A percentile compares a stretch with the other conserved stretches of the same genome.
phyloP scores from a whole-genome alignment of 768 basidiomycete genomes.

The Suillus placidus region DNA sequence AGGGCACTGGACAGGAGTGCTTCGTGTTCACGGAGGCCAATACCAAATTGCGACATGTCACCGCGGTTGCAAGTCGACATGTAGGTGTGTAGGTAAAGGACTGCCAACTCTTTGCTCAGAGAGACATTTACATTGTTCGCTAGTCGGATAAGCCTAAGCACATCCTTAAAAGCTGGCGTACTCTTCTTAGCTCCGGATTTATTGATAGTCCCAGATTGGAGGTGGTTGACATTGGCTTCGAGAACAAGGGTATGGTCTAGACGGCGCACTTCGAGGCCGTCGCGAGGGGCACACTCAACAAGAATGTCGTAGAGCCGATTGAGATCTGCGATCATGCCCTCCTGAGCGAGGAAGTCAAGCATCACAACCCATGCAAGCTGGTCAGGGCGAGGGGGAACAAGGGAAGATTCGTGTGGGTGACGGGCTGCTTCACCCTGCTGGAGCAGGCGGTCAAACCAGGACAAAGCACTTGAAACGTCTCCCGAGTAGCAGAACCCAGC shows the following conservation, averaged over 20 bases:
- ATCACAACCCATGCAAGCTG: conserved; percentile 58
- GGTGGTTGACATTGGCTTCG: conserved; percentile 40
- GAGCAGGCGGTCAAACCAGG: conserved; percentile 74
- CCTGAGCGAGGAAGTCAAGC: conserved; percentile 54
- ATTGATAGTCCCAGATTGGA: conserved; percentile 26
- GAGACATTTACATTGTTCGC: background rate
- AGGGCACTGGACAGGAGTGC: conserved; percentile 43
- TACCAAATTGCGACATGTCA: conserved; percentile 27
- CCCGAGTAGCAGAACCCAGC: conserved; percentile 58
- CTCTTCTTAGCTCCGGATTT: conserved; percentile 12
- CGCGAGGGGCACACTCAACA: conserved; percentile 36
- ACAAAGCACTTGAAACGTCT: conserved; percentile 63
- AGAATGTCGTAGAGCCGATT: conserved; percentile 55
- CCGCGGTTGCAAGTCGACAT: conserved; percentile 36
- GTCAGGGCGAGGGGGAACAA: conserved; percentile 54
- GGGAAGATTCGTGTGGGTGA: conserved; percentile 46
- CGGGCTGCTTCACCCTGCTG: conserved; percentile 39
- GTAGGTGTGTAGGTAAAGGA: conserved; percentile 50
- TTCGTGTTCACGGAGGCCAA: conserved; percentile 48
- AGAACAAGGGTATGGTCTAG: conserved; percentile 49
- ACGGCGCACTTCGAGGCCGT: conserved; percentile 36
- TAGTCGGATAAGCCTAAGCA: conserved; percentile 30
- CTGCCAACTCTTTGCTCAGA: conserved; percentile 28
- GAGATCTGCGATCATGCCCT: conserved; percentile 52
- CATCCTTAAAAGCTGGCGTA: conserved; percentile 27